phyloP scores from a whole-genome alignment of 169 alveolate genomes.

The Plasmodium gaboni region DNA sequence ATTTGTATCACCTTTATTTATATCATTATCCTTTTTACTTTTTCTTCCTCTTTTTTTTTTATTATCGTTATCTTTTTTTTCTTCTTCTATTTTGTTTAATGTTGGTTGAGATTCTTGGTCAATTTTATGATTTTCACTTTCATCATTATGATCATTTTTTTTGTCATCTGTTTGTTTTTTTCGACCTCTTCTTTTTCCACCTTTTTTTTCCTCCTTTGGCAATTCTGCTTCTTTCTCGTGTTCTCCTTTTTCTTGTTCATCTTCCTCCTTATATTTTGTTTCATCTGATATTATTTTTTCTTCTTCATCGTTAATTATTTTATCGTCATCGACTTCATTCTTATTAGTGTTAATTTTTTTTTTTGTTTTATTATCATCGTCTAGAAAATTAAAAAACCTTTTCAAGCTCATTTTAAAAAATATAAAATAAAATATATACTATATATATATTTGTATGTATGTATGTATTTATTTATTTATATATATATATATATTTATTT shows the following conservation, averaged over 20 bases:
- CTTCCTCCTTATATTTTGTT: background rate
- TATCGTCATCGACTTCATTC: background rate
- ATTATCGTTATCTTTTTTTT: background rate
- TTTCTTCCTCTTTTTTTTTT: background rate
- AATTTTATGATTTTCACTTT: background rate
- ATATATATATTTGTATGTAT: background rate
- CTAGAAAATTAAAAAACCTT: constrained; percentile 31
- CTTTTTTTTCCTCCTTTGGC: background rate
- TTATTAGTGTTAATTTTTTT: constrained; percentile 14
- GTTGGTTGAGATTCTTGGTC: background rate
- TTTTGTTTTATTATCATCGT: constrained; percentile 6
- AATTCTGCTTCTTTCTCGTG: background rate
- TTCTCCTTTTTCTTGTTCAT: background rate
- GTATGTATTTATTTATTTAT: background rate
- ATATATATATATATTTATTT: background rate
- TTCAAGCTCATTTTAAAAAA: constrained; percentile 38
- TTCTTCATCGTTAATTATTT: background rate
- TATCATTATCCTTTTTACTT: background rate
- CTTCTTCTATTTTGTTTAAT: background rate
- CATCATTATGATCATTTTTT: background rate
- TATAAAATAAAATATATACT: background rate
- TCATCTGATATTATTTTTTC: constrained; percentile 4
- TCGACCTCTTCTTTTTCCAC: background rate
- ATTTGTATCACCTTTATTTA: background rate
- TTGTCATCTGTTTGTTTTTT: background rate